Evolutionary conservation across 108 stramenopile genomes (phyloP), one percentile per base, ranked within the genome.

Genomic region (Discostella stelligeroides): DNA sequence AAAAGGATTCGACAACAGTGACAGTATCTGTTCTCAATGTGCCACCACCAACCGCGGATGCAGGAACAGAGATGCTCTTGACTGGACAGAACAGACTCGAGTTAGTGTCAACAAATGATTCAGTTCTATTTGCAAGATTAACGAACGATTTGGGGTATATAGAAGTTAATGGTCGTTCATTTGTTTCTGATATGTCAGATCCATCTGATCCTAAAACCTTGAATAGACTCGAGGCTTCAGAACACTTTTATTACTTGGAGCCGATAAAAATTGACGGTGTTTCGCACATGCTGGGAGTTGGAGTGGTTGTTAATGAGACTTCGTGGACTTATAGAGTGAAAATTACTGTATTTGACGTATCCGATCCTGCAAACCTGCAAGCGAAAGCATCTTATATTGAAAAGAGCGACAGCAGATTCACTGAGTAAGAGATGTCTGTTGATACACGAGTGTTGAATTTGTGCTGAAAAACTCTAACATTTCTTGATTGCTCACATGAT

Each of bases 181-280:
- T 60, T 12, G 50, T 76, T 40, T 62, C 74, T 25, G 63, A 82
- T 51, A 14, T 82, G 37, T 40, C 65, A 7, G 21, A 70, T 54
- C 57, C 42, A 20, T 62, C 60, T 25, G 46, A 68, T 14, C 81
- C 81, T 0, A 61, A 57, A 48, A 50, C 60, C 13, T n/a, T 82
- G 40, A 76, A 76, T 12, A 72, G 73, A 34, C 63, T 82, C 4
- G 77, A 82, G 48, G 60, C 78, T 47, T 72, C 81, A 38, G 76
- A 72, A 20, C 74, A 60, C 46, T 48, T 42, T 8, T 60, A 60
- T 1, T 82, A 82, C 48, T 60, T 82, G 9, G 76, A 82, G 63
- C 66, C 66, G 7, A 63, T 76, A 12, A 66, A 74, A 45, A 59
- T 76, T 37, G 81, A 82, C 20, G 70, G 61, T 14, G 40, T 69